Conservation (phyloP, 345 rosid genomes). For the Odontarrhena argentea region DNA sequence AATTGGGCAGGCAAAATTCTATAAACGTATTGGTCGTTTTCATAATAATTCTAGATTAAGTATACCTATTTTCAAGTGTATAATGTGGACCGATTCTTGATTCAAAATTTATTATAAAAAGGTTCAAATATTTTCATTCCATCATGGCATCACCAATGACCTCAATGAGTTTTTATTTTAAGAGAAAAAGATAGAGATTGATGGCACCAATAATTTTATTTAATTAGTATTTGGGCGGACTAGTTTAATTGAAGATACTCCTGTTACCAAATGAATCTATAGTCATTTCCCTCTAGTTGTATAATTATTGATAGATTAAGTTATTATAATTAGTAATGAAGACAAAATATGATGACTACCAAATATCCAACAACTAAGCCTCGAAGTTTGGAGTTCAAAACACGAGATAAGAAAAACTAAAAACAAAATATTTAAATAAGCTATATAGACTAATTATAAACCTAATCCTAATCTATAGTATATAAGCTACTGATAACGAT, state of each 20-base stretch:
- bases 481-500: slow-evolving; percentile 30
- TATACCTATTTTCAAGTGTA: slow-evolving; percentile 2
- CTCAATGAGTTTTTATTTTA: slow-evolving; percentile 24
- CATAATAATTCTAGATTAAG: slow-evolving; percentile 4
- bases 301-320: slow-evolving; percentile 18
- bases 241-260: slow-evolving; percentile 13
- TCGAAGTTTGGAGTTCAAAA: slow-evolving; percentile 40
- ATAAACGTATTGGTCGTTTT: slow-evolving; percentile 16
- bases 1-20: neutral
- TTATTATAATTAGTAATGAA: slow-evolving; percentile 21
- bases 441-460: slow-evolving; percentile 29
- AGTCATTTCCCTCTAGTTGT: slow-evolving; percentile 5
- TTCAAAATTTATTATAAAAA: slow-evolving; percentile 6
- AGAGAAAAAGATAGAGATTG: neutral
- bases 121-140: slow-evolving; percentile 7
- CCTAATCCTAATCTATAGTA: slow-evolving; percentile 27
- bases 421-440: slow-evolving; percentile 7
- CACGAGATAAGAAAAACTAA: slow-evolving; percentile 23
- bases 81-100: slow-evolving; percentile 33
- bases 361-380: slow-evolving; percentile 43
- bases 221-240: neutral
- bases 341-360: slow-evolving; percentile 36
- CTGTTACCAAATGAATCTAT: slow-evolving; percentile 9
- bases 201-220: slow-evolving; percentile 16
- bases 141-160: slow-evolving; percentile 41